Percentiles rank a stretch among this genome's conserved stretches.
Evolutionary conservation across 129 eudicot genomes (phyloP).

Genomic region (Flaveria trinervia): DNA sequence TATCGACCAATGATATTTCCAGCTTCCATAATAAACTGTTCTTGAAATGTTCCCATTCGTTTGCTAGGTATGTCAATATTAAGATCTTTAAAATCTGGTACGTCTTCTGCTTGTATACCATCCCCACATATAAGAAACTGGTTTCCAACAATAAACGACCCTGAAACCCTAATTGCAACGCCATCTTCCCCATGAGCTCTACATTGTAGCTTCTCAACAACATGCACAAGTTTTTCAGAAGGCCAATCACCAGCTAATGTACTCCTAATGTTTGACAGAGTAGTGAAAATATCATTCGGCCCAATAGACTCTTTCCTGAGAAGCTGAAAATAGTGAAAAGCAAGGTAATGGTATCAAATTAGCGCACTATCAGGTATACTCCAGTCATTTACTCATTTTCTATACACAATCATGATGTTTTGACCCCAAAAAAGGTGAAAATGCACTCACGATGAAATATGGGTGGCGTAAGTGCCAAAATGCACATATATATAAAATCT

Average conservation of each 20-base stretch:
- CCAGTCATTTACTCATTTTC: background rate
- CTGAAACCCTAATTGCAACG: constrained; percentile 86
- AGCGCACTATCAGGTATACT: background rate
- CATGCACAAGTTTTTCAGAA: constrained; percentile 90
- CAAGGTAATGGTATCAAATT: constrained; percentile 18
- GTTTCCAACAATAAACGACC: constrained; percentile 84
- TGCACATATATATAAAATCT: background rate
- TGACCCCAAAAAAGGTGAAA: background rate
- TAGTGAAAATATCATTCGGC: constrained; percentile 56
- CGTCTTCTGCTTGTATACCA: constrained; percentile 88
- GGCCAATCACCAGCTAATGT: constrained; percentile 98
- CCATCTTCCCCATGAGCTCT: constrained; percentile 86
- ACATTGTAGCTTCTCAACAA: constrained; percentile 91
- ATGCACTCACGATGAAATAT: background rate
- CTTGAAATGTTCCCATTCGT: constrained; percentile 88
- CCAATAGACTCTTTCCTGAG: constrained; percentile 75
- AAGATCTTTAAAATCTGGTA: constrained; percentile 82
- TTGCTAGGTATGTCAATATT: constrained; percentile 71
- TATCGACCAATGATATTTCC: constrained; percentile 70
- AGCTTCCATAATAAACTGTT: constrained; percentile 76
- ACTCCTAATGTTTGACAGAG: constrained; percentile 63
- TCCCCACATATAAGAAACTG: constrained; percentile 94
- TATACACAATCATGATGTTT: background rate
- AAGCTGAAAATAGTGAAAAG: constrained; percentile 49
- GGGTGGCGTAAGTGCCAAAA: background rate